Base-by-base conservation (phyloP, 495 filamentous ascomycete species). In the Rhypophila decipiens region DNA sequence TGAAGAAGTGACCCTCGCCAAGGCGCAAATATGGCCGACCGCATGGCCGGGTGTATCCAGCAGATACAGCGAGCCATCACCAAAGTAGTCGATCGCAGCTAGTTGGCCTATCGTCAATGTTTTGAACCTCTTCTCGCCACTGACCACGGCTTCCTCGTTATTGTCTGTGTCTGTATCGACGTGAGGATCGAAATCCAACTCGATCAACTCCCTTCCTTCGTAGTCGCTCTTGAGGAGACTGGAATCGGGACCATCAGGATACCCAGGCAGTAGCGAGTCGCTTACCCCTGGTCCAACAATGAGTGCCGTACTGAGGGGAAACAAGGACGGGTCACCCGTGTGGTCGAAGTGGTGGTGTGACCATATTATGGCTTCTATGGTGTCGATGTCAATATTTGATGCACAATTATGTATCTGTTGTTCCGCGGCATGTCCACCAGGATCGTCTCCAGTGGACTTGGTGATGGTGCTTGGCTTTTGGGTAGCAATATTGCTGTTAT, bases 341-440 rank as follows among this genome's bases (percentile, higher is more conserved):
- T 85, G 83, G 52, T 85, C 82, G 50, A 77, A 76, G 55, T 86
- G 83, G 42, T 61, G 59, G 49, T 83, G 79, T 23, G 73, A 77
- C 73, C 76, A 80, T 38, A 85, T 68, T 27, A 85, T 67, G 11
- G 66, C 74, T n/a, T 80, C 72, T 38, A 87, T 74, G 19, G 57
- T 58, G 10, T 54, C 55, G 0, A 66, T 55, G 19, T 75, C 60
- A n/a, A n/a, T n/a, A n/a, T n/a, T n/a, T n/a, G n/a, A n/a, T n/a
- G n/a, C n/a, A n/a, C n/a, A n/a, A n/a, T n/a, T n/a, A n/a, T n/a
- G n/a, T n/a, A n/a, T n/a, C n/a, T n/a, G n/a, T n/a, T n/a, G n/a
- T n/a, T n/a, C n/a, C n/a, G n/a, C n/a, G n/a, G n/a, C n/a, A n/a
- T n/a, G n/a, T n/a, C n/a, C n/a, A n/a, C n/a, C n/a, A n/a, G n/a